Conservation (phyloP, 768 basidiomycete species). For the Tricholoma sp. region DNA sequence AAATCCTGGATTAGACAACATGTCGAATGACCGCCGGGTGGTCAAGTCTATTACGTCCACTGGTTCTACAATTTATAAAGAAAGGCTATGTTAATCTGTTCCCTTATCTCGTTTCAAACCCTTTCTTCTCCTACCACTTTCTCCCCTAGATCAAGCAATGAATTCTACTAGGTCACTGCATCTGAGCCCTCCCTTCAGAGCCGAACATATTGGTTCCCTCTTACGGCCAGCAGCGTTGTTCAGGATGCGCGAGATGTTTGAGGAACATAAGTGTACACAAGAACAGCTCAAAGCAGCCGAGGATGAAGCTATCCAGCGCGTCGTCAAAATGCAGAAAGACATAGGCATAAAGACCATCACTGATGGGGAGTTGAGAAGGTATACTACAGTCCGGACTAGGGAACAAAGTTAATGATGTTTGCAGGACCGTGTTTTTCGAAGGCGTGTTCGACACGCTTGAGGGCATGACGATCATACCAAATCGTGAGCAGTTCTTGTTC, state of each 20-base stretch:
- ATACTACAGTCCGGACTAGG: conserved; percentile 1
- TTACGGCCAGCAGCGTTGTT: conserved; percentile 48
- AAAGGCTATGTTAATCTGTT: conserved; percentile 2
- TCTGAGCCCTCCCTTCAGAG: conserved; percentile 37
- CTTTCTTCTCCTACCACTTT: neutral
- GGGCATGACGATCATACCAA: conserved; percentile 52
- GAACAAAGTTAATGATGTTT: conserved; percentile 1
- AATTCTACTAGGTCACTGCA: conserved; percentile 19
- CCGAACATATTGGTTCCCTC: conserved; percentile 60
- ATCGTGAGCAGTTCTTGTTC: conserved; percentile 29
- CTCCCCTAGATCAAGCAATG: conserved; percentile 12
- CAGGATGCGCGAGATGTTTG: conserved; percentile 39
- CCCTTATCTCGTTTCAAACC: conserved; percentile 7
- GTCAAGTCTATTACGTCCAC: neutral
- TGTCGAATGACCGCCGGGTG: neutral
- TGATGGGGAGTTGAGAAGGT: conserved; percentile 53
- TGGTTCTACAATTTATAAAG: neutral
- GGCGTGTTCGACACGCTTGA: conserved; percentile 64
- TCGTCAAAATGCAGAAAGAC: conserved; percentile 49
- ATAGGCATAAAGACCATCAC: conserved; percentile 56
- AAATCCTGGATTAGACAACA: neutral
- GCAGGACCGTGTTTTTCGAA: conserved; percentile 54
- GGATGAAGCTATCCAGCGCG: conserved; percentile 48
- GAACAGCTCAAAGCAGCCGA: conserved; percentile 44
- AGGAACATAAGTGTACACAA: conserved; percentile 33